phyloP scores from a whole-genome alignment of 352 stramenopile species.

The Phytopythium mirpurense region DNA sequence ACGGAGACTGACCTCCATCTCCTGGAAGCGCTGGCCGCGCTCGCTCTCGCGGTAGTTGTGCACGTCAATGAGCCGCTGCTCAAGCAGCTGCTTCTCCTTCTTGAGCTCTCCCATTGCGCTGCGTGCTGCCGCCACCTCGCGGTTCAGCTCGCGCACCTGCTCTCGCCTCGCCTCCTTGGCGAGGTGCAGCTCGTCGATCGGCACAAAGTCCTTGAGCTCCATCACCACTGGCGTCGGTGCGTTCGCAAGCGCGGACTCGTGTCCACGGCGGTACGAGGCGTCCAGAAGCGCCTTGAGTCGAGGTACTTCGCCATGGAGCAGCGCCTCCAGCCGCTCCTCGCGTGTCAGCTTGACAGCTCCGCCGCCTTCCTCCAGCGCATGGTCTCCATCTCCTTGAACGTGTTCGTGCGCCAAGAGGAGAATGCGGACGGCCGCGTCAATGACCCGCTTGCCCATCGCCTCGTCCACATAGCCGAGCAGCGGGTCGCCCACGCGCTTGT shows the following conservation, averaged over 20 bases:
- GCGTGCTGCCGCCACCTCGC: constrained; percentile 22
- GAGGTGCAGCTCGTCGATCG: constrained; percentile 41
- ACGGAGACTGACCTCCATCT: too few relatives aligned
- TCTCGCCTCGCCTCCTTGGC: constrained; percentile 44
- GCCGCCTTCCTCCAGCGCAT: constrained; percentile 20
- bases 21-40: constrained; percentile 44
- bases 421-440: constrained; percentile 44
- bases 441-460: constrained; percentile 51
- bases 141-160: constrained; percentile 24
- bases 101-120: constrained; percentile 31
- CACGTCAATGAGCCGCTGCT: constrained; percentile 60
- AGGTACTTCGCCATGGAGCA: constrained; percentile 43
- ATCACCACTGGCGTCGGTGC: constrained; percentile 30
- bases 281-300: constrained; percentile 31
- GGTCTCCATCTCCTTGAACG: constrained; percentile 8
- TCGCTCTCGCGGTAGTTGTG: constrained; percentile 71
- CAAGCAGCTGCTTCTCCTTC: constrained; percentile 49
- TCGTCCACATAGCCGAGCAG: constrained; percentile 52
- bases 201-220: constrained; percentile 67
- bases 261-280: constrained; percentile 14
- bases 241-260: constrained; percentile 17
- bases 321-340: constrained; percentile 44
- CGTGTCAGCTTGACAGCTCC: constrained; percentile 35
- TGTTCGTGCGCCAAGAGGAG: constrained; percentile 47
- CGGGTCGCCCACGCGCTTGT: constrained; percentile 44